Evolutionary conservation across 805 yeast species (phyloP).

Genomic region (Limtongia smithiae): DNA sequence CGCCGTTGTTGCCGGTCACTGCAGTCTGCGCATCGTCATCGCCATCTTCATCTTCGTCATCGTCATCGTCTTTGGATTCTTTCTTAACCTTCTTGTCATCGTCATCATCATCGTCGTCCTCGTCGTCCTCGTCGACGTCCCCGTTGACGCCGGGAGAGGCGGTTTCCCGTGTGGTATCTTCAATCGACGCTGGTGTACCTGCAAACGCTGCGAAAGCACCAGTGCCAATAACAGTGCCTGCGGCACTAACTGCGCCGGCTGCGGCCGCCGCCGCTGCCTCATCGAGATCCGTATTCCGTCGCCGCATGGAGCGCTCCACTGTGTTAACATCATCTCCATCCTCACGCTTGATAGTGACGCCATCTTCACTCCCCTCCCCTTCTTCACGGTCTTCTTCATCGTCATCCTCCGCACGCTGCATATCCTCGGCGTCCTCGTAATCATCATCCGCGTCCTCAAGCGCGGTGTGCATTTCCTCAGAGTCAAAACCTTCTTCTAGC

Average conservation of each 20-base stretch:
- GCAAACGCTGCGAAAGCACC: neutral
- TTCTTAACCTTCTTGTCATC: no score
- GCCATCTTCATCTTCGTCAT: conserved; percentile 30
- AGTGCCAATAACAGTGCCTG: no score
- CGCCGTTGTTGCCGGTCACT: conserved; percentile 5
- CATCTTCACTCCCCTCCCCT: conserved; percentile 32
- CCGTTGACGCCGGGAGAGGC: neutral
- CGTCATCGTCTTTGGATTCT: conserved; percentile 14
- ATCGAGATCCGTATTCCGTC: no score
- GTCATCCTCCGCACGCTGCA: conserved; percentile 29
- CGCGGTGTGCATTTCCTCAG: conserved; percentile 36
- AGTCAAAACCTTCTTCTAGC: conserved; percentile 32
- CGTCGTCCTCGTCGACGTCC: conserved; percentile 30
- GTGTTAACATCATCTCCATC: neutral
- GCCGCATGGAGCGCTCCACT: no score
- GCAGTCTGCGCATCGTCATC: conserved; percentile 33
- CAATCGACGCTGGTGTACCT: neutral
- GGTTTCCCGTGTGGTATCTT: conserved; percentile 1
- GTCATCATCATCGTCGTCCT: conserved; percentile 35
- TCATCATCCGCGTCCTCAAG: conserved; percentile 30
- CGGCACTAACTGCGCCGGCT: no score
- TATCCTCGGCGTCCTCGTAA: conserved; percentile 27
- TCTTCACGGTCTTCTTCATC: conserved; percentile 38
- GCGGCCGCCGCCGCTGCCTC: no score
- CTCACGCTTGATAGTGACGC: conserved; percentile 16